Conservation (phyloP, 177 flowering plant species). For the Vitis hybrid region DNA sequence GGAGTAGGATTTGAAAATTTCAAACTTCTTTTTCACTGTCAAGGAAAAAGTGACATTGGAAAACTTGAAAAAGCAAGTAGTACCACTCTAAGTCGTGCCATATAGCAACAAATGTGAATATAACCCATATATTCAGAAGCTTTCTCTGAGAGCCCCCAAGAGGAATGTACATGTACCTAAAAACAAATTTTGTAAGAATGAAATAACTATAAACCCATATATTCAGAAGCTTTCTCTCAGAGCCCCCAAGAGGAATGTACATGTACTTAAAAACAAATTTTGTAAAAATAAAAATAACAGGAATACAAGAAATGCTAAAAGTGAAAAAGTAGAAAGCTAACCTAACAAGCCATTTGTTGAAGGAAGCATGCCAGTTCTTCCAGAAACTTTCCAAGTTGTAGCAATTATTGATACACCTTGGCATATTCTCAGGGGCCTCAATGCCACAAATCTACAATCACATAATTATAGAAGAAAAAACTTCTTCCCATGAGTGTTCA, state of each 20-base stretch:
- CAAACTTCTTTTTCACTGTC: not conserved
- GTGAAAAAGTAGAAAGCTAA: constrained; percentile 15
- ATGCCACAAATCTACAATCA: constrained; percentile 71
- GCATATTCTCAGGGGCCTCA: constrained; percentile 94
- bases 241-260: constrained; percentile 97
- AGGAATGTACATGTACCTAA: constrained; percentile 94
- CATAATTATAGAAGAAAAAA: not conserved
- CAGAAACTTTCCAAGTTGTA: constrained; percentile 87
- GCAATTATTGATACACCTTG: constrained; percentile 92
- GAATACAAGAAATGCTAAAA: constrained; percentile 1
- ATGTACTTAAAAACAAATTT: constrained; percentile 54
- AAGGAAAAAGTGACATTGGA: not conserved
- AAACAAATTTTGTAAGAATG: not conserved
- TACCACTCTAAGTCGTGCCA: constrained; percentile 99
- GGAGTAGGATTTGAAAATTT: not conserved
- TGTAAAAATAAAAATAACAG: too few species aligned
- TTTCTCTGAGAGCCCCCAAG: constrained; percentile 89
- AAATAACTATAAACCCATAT: constrained; percentile 60
- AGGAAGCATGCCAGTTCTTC: constrained; percentile 99
- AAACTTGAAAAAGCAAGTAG: constrained; percentile 2
- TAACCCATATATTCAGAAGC: constrained; percentile 83
- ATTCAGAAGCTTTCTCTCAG: constrained; percentile 73
- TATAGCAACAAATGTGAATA: constrained; percentile 96
- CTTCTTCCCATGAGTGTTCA: not conserved
- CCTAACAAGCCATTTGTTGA: constrained; percentile 98